These are phyloP conservation scores for Emericellopsis terricola DNA, from an alignment of 495 filamentous ascomycete genomes.

Conservation along the genomic window DNA sequence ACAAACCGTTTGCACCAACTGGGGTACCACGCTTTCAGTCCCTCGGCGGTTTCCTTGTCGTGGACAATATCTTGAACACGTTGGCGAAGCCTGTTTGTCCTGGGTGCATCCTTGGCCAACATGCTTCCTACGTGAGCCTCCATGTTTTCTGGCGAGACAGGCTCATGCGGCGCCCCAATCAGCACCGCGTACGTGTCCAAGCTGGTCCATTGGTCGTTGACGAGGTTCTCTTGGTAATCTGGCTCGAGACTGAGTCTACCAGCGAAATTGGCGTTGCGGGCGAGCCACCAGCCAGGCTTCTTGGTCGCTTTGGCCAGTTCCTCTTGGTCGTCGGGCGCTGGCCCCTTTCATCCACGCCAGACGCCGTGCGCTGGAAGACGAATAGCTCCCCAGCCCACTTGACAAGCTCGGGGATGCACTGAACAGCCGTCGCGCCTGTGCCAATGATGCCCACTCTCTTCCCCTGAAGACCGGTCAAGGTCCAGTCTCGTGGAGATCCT, in stretches of 20 bases:
- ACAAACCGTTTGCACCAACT: conserved; percentile 30
- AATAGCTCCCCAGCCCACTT: conserved; percentile 31
- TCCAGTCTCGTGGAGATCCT: conserved; percentile 24
- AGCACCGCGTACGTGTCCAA: conserved; percentile 11
- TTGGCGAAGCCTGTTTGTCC: conserved; percentile 11
- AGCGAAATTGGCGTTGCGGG: conserved; percentile 14
- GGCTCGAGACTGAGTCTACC: no score
- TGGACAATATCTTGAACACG: conserved; percentile 24
- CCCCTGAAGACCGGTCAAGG: conserved; percentile 23
- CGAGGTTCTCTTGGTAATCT: no score
- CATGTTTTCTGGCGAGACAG: conserved; percentile 15
- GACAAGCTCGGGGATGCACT: conserved; percentile 30
- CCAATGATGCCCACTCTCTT: conserved; percentile 36
- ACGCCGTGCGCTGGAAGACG: conserved; percentile 38
- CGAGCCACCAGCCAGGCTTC: conserved; percentile 9
- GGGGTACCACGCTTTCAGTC: conserved; percentile 27
- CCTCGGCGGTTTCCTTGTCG: conserved; percentile 20
- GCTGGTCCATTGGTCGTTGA: conserved; percentile 22
- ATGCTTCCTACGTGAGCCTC: conserved; percentile 14
- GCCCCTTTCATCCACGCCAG: conserved; percentile 26
- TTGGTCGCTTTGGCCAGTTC: conserved; percentile 20
- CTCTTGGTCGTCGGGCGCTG: conserved; percentile 29
- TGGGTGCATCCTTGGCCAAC: conserved; percentile 9
- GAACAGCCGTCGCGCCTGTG: conserved; percentile 36
- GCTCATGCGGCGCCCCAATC: conserved; percentile 11